Conservation (phyloP, 805 yeast genomes). For the Kodamaea kaohsiungensis region DNA sequence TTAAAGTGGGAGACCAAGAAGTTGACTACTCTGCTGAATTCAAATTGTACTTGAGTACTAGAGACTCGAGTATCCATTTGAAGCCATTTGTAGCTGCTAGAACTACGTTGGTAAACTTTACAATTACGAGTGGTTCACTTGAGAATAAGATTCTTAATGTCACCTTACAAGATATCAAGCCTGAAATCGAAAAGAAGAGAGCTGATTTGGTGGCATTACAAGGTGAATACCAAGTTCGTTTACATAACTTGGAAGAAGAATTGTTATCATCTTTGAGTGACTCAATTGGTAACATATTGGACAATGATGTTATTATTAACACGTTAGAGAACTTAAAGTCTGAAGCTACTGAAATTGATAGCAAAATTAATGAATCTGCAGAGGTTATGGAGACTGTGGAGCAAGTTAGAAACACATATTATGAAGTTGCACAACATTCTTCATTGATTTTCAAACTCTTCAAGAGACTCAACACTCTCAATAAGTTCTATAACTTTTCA, state of each 20-base stretch:
- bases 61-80: constrained; percentile 49
- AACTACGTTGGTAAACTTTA: constrained; percentile 65
- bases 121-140: constrained; percentile 67
- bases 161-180: constrained; percentile 54
- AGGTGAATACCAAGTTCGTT: constrained; percentile 56
- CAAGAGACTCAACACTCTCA: constrained; percentile 35
- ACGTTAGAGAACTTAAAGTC: constrained; percentile 65
- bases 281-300: constrained; percentile 63
- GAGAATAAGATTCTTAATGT: constrained; percentile 62
- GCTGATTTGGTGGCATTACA: constrained; percentile 53
- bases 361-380: constrained; percentile 55
- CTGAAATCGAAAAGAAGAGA: constrained; percentile 66
- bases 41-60: constrained; percentile 59
- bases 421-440: constrained; percentile 56
- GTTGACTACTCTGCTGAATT: constrained; percentile 71
- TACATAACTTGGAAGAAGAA: constrained; percentile 57
- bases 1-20: constrained; percentile 60
- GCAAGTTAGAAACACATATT: constrained; percentile 45
- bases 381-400: constrained; percentile 57
- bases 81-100: constrained; percentile 62
- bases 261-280: constrained; percentile 59
- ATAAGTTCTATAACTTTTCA: constrained; percentile 60
- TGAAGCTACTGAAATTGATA: constrained; percentile 57
- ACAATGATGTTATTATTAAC: constrained; percentile 58
- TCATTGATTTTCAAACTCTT: constrained; percentile 52